Conservation (phyloP, 345 rosid genomes). For the Populus alba region DNA sequence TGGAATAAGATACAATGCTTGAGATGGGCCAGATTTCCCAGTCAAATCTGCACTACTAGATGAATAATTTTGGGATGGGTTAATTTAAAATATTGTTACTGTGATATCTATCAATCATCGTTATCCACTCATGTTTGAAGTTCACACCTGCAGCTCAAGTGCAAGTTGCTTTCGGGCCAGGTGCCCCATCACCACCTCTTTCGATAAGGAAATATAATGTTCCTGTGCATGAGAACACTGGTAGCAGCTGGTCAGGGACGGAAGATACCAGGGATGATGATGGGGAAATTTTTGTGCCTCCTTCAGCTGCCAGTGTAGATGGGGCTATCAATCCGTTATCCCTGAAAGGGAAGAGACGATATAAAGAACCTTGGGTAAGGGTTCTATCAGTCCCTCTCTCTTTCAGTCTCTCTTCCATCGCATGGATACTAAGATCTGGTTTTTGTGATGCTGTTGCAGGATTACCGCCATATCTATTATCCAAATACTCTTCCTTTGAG, state of each 20-base stretch:
- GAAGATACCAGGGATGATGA: slow-evolving; percentile 18
- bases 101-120: too few species aligned
- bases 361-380: slow-evolving; percentile 26
- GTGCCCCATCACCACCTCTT: slow-evolving; percentile 33
- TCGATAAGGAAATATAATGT: slow-evolving; percentile 32
- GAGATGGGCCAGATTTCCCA: too few species aligned
- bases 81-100: too few species aligned
- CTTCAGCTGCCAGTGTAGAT: slow-evolving; percentile 24
- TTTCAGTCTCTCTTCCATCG: background rate
- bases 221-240: slow-evolving; percentile 27
- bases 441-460: slow-evolving; percentile 17
- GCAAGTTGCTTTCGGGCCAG: slow-evolving; percentile 50
- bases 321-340: slow-evolving; percentile 14
- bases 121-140: slow-evolving; percentile 10
- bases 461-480: slow-evolving; percentile 17
- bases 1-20: too few species aligned
- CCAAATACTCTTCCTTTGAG: slow-evolving; percentile 29
- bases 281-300: background rate
- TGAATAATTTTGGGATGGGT: too few species aligned
- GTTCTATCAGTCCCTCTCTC: background rate
- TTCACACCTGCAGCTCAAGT: slow-evolving; percentile 41
- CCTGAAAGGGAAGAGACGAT: slow-evolving; percentile 13
- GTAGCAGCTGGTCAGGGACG: slow-evolving; percentile 17
- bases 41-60: too few species aligned
- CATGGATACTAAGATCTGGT: background rate